Conservation (phyloP, 805 yeast species). For the Metschnikowia cerradonensis region DNA sequence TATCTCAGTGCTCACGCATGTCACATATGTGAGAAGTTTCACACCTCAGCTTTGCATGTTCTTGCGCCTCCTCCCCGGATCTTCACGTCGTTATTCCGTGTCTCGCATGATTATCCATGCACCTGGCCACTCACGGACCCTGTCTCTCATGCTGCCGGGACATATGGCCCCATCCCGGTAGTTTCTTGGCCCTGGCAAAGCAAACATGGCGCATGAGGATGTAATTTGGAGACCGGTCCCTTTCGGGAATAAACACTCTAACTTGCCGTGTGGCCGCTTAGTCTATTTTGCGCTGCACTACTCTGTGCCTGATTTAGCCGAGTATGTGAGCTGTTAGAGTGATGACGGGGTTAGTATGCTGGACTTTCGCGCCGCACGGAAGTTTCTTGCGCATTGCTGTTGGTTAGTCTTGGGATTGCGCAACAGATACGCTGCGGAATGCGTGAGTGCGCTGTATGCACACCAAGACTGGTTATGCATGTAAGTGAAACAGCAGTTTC, state of each 20-base stretch:
- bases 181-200: not conserved
- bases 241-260: not conserved
- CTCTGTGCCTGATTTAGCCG: constrained; percentile 3
- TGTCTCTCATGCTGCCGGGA: not conserved
- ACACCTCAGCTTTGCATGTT: not conserved
- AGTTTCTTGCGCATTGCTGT: not conserved
- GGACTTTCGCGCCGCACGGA: not conserved
- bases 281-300: not conserved
- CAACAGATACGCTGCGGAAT: not conserved
- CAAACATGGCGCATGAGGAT: too few species aligned
- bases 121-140: not conserved
- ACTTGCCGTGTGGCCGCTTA: not conserved
- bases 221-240: too few species aligned
- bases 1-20: not conserved
- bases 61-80: not conserved
- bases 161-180: not conserved
- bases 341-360: not conserved
- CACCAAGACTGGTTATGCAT: not conserved
- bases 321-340: not conserved
- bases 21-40: not conserved
- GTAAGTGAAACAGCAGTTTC: not conserved
- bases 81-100: not conserved
- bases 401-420: not conserved
- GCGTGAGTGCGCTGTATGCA: not conserved
- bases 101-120: not conserved